Base-by-base conservation (phyloP, 495 filamentous ascomycete genomes). In the Talaromyces wortmannii region DNA sequence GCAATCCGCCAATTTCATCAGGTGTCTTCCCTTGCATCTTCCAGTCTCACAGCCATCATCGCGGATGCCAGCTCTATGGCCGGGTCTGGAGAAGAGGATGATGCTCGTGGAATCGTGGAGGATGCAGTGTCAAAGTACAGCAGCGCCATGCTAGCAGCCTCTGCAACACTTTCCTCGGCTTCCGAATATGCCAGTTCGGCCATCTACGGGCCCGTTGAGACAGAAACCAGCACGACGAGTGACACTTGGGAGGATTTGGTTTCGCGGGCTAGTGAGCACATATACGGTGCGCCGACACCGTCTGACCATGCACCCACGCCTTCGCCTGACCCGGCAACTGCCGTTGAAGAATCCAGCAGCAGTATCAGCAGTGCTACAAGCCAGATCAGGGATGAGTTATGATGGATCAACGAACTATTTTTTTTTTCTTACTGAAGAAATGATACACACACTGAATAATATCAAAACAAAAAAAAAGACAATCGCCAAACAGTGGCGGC, bases 231-330 rank as follows among this genome's bases (percentile, higher is more conserved):
- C 54, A 73, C 78, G 59, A 80, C 78, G 10, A 76, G 74, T 18
- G 68, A 75, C 30, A 82, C 83, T 58, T 92, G 87, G 87, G 85
- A 90, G 50, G 73, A 67, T 7, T 61, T 90, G 0, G 70, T 92
- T 50, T 80, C 80, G 33, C 80, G 80, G 57, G 84, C 86, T 31
- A 88, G 84, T 70, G 72, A 80, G 45, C 82, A 88, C 55, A 69
- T 94, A 36, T 92, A 92, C 59, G 85, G 87, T n/a, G 78, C 80
- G 4, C 84, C n/a, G n/a, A n/a, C n/a, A n/a, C n/a, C n/a, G n/a
- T n/a, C n/a, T n/a, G n/a, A n/a, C n/a, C n/a, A n/a, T n/a, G n/a
- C n/a, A n/a, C n/a, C 86, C 0, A 82, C 83, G 0, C 87, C 89
- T 23, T 23, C 23, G 23, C 0, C 85, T 82, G 57, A 72, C 77